Evolutionary conservation across 2,329 filamentous ascomycete genomes (phyloP), one percentile per base, ranked within the genome.

Genomic region (Didymellaceae sp.): DNA sequence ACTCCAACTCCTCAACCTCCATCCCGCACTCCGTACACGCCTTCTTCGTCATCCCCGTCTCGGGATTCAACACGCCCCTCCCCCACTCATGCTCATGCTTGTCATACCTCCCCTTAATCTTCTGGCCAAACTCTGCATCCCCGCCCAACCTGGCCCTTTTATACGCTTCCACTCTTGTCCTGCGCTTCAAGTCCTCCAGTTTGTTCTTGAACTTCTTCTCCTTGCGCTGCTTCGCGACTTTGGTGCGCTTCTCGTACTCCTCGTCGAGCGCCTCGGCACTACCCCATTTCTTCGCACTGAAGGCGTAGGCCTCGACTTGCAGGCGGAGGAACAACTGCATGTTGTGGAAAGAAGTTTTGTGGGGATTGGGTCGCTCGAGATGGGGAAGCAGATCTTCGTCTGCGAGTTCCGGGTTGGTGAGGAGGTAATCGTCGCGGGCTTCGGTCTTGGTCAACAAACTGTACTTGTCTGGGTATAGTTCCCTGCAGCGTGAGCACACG

Each of bases 311-410:
- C 69, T 99, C 94, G 2, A 99, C 90, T 69, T 99, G 94, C 54
- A 86, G 95, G 1, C 94, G 88, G 17, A 99, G 80, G 70, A 94
- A 99, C 2, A 99, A 82, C 87, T 96, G 96, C 94, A 99, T 99
- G 78, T 96, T 91, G 73, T 97, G 91, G 90, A 91, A 99, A 51
- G 92, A 91, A 0, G 89, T 86, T 72, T 97, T 97, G 75, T 97
- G 94, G 0, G 94, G 94, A 65, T 99, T 99, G 1, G 94, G 93
- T 25, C 87, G 87, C 45, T 89, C 88, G 7, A 99, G 81, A 71
- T 95, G 92, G 0, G 93, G 93, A 0, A 99, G 80, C 1, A 99
- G 79, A 13, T 92, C 88, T 49, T 86, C 83, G 66, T 99, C 94
- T 63, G 88, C 88, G n/a, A 99, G 82, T 72, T 99, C 94, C 26